Conservation (phyloP, 2,329 filamentous ascomycete genomes). For the Arthrobotrys pseudoclavata region DNA sequence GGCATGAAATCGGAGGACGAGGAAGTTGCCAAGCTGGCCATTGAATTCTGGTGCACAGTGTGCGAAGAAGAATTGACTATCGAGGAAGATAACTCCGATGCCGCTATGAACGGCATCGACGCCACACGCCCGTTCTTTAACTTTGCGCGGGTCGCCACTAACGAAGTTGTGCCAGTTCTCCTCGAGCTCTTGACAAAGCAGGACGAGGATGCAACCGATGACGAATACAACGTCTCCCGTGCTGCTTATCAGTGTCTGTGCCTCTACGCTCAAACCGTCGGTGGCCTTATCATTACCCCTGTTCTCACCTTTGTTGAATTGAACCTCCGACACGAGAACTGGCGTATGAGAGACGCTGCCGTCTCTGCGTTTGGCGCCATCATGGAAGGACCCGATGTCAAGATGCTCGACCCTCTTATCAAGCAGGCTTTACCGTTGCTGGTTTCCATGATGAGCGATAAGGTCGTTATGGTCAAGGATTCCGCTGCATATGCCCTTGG, state of each 20-base stretch:
- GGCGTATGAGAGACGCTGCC: constrained; percentile 93
- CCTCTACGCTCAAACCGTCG: constrained; percentile 93
- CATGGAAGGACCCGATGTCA: constrained; percentile 97
- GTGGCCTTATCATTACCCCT: constrained; percentile 83
- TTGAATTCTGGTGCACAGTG: constrained; percentile 99
- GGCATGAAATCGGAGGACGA: constrained; percentile 99
- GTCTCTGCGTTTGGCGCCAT: constrained; percentile 98
- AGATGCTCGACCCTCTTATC: constrained; percentile 90
- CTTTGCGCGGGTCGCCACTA: constrained; percentile 91
- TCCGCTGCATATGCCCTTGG: constrained; percentile 96
- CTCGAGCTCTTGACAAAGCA: constrained; percentile 92
- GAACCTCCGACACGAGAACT: constrained; percentile 90
- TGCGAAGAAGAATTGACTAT: constrained; percentile 99
- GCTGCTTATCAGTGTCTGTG: constrained; percentile 97
- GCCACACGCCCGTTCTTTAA: constrained; percentile 92
- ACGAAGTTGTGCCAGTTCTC: constrained; percentile 93
- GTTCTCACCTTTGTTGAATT: constrained; percentile 92
- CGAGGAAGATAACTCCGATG: constrained; percentile 91
- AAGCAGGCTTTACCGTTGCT: constrained; percentile 94
- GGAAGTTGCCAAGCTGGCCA: constrained; percentile 96
- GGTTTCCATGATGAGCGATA: constrained; percentile 92
- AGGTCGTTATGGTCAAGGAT: constrained; percentile 89
- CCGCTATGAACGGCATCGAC: constrained; percentile 69
- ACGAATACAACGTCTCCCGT: constrained; percentile 96
- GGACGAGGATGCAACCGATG: constrained; percentile 95